Evolutionary conservation across 805 yeast genomes (phyloP).

Genomic region (Wickerhamomyces chaumierensis): DNA sequence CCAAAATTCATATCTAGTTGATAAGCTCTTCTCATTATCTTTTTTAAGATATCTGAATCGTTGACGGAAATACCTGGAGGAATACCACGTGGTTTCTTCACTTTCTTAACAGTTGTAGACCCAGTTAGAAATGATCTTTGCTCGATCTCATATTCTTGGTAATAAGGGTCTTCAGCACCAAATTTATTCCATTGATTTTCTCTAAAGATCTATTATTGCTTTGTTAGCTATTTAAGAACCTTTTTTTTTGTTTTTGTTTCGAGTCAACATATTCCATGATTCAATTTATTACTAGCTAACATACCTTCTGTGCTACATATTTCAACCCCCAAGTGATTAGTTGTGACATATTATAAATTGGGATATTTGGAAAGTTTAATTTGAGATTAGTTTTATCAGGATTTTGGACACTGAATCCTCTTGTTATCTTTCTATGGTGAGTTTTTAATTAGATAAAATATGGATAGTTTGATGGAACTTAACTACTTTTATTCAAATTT

Average conservation of each 20-base stretch:
- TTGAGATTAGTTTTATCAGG: no score
- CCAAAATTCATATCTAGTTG: slow-evolving; percentile 57
- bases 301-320: slow-evolving; percentile 14
- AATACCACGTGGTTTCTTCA: slow-evolving; percentile 22
- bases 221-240: no score
- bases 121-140: slow-evolving; percentile 13
- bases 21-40: slow-evolving; percentile 50
- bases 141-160: slow-evolving; percentile 17
- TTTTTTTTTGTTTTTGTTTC: not conserved
- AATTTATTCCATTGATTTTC: slow-evolving; percentile 24
- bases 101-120: slow-evolving; percentile 9
- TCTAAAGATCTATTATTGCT: slow-evolving; percentile 23
- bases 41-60: slow-evolving; percentile 38
- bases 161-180: slow-evolving; percentile 34
- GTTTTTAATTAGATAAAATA: no score
- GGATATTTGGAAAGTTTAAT: no score
- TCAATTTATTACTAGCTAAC: no score
- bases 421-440: no score
- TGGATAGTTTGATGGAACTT: no score
- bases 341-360: no score
- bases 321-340: slow-evolving; percentile 1
- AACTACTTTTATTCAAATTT: no score
- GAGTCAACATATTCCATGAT: no score
- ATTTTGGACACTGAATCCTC: no score
- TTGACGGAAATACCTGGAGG: slow-evolving; percentile 47